phyloP scores from a whole-genome alignment of 257 asterid species.

The Nicotiana noctiflora region DNA sequence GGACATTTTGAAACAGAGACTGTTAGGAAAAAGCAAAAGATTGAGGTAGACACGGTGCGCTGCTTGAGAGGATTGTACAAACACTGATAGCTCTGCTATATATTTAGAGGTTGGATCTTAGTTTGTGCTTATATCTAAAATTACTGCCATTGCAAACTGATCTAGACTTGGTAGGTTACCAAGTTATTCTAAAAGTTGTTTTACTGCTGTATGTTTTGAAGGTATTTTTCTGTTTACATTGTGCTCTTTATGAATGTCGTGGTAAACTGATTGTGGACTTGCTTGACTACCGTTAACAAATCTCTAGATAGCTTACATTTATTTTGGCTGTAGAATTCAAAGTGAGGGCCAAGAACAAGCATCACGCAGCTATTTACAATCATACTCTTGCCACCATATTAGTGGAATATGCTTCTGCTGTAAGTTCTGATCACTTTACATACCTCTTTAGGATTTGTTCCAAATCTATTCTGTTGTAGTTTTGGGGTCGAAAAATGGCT shows the following conservation, averaged over 20 bases:
- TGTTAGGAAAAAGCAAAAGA: neutral
- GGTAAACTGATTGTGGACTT: neutral
- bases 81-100: neutral
- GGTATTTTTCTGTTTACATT: neutral
- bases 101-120: neutral
- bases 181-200: neutral
- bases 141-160: neutral
- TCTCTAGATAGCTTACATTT: neutral
- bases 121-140: neutral
- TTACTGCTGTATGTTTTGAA: neutral
- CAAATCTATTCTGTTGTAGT: slow-evolving; percentile 2
- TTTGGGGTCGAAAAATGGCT: slow-evolving; percentile 7
- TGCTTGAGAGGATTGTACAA: neutral
- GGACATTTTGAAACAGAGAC: neutral
- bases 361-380: slow-evolving; percentile 40
- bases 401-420: slow-evolving; percentile 96
- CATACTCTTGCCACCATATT: slow-evolving; percentile 73
- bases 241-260: neutral
- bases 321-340: slow-evolving; percentile 51
- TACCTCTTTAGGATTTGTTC: neutral
- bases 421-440: slow-evolving; percentile 28
- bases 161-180: neutral
- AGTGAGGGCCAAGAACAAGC: slow-evolving; percentile 40
- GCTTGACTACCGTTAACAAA: neutral
- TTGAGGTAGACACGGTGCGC: neutral